Conservation (phyloP, 305 asterid genomes). For the Petunia hybrid region DNA sequence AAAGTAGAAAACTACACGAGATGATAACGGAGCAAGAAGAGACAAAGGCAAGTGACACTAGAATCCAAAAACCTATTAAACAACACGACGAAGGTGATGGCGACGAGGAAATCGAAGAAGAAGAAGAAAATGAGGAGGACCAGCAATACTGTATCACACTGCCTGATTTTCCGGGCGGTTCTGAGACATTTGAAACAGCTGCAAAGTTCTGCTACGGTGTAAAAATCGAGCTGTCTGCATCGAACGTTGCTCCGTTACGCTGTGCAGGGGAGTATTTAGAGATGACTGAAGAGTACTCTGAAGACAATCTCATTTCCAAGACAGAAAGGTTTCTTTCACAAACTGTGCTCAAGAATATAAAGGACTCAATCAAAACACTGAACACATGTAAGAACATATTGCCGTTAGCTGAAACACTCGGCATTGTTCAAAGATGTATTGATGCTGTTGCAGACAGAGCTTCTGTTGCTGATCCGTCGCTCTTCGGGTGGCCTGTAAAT, state of each 20-base stretch:
- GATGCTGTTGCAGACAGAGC: conserved; percentile 74
- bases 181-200: conserved; percentile 83
- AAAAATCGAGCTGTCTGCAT: conserved; percentile 71
- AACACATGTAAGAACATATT: conserved; percentile 65
- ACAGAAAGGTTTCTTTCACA: conserved; percentile 72
- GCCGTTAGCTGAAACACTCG: conserved; percentile 72
- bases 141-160: conserved; percentile 65
- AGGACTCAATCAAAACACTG: conserved; percentile 58
- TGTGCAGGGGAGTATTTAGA: conserved; percentile 89
- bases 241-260: conserved; percentile 78
- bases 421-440: conserved; percentile 75
- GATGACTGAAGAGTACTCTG: conserved; percentile 92
- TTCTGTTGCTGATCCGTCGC: conserved; percentile 77
- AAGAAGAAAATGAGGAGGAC: conserved; percentile 51
- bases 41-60: conserved; percentile 44
- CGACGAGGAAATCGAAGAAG: conserved; percentile 51
- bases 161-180: conserved; percentile 92
- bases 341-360: conserved; percentile 61
- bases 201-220: conserved; percentile 96
- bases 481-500: conserved; percentile 94
- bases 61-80: conserved; percentile 50
- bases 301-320: conserved; percentile 78
- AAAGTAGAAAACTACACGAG: conserved; percentile 85
- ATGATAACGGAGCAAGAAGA: conserved; percentile 81
- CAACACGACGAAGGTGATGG: conserved; percentile 40